Base-by-base conservation (phyloP, 345 rosid genomes). In the Melaleuca alternifolia region DNA sequence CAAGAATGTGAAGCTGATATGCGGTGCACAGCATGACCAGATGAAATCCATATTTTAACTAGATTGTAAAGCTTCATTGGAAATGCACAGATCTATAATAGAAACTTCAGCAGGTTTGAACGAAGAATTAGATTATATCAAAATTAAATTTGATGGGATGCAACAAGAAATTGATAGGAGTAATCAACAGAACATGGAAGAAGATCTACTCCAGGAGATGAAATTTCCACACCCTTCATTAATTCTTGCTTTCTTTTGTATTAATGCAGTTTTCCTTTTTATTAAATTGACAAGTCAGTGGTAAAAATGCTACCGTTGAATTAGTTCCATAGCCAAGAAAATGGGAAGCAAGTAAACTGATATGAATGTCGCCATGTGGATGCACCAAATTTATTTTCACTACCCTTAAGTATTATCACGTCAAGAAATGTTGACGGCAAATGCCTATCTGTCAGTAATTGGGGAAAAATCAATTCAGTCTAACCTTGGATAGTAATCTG, bases 401-500 rank as follows among this genome's bases (percentile, higher is more conserved):
- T 65, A 65, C 48, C 79, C 24, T 65, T 33, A 16, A 33, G 46
- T 33, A 65, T 65, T 23, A 33, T 16, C 24, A 33, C 46, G 6
- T 37, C 79, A 33, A 8, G 79, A 65, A 65, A 65, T 16, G 79
- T 65, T 18, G 79, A 65, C 33, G 79, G 24, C 79, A n/a, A 59
- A 59, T n/a, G 33, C 71, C 71, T 12, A 59, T 59, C 71, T 59
- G 71, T 59, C 71, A 59, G 71, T n/a, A 65, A 33, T 18, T 18
- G 79, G 79, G 79, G 77, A 46, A 71, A 54, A 18, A 71, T 65
- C 21, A 65, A 65, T 71, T 52, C 54, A 81, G 87, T 75, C 91
- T 87, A 87, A 97, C 99, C 99, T 93, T 87, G 92, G 95, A 87
- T 93, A 87, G 91, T 93, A 96, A 85, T 97, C 97, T 88, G 96